Base-by-base conservation (phyloP, 495 filamentous ascomycete genomes). In the Daldinia childiae region DNA sequence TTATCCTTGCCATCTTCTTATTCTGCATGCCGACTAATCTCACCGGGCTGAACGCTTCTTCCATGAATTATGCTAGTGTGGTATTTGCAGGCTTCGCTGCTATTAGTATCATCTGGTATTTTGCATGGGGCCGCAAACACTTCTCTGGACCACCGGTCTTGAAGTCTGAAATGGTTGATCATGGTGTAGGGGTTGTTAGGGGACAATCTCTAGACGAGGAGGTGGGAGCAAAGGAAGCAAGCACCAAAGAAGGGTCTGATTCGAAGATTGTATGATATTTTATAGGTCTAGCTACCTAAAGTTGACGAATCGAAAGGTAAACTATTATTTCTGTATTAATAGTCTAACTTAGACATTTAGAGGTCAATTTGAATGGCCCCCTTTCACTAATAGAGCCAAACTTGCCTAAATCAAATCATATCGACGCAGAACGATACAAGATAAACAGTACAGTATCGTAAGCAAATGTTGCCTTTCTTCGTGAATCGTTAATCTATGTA, bases 41-140 rank as follows among this genome's bases (percentile, higher is more conserved):
- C 56, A 85, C 88, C 2, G 71, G 64, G 7, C 85, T 90, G 2
- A 82, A 79, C 24, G 81, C 78, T 38, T 82, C 86, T 57, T 87
- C 84, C 14, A 79, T 90, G 68, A 88, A 88, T 66, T 90, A 90
- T 67, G 89, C 87, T 0, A 83, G 84, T 8, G 87, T 88, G 0
- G 88, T 87, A 4, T 91, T 91, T 74, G 84, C 87, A 5, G 87
- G 88, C 0, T 90, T 90, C 62, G 86, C 88, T 32, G 78, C 82
- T 0, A 76, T 88, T 34, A 84, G 78, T 56, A 70, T 72, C 12
- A 70, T 84, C 0, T 93, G 90, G 90, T 93, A 93, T 81, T 84
- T 90, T 58, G 82, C 84, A 1, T 88, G 89, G 78, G 90, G 90
- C 14, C 85, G 88, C 60, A 90, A 89, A 74, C 81, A 85, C 41